These are phyloP conservation scores for Elaeis guineensis DNA, from an alignment of 176 grass and related monocot species.

Conservation along the genomic window DNA sequence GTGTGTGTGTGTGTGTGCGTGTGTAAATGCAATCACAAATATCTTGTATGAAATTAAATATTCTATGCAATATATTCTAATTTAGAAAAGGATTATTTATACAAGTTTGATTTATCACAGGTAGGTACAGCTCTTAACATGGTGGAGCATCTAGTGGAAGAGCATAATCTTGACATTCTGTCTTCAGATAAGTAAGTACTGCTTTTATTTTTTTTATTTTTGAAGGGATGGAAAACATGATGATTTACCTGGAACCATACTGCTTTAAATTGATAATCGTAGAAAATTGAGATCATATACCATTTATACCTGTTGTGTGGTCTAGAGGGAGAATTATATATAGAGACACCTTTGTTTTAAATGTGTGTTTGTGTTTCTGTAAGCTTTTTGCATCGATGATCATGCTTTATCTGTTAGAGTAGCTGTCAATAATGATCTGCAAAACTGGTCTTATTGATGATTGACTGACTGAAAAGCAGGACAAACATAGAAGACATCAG, in stretches of 20 bases:
- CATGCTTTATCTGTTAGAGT: constrained; percentile 15
- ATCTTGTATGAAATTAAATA: no score
- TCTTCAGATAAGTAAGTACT: constrained; percentile 52
- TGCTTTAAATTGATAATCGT: no score
- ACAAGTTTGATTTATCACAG: constrained; percentile 10
- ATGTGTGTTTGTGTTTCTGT: not conserved
- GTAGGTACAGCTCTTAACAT: constrained; percentile 35
- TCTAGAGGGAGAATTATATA: no score
- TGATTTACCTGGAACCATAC: no score
- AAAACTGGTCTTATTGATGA: constrained; percentile 12
- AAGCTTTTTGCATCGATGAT: not conserved
- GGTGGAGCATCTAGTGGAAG: constrained; percentile 44
- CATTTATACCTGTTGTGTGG: no score
- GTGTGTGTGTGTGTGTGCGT: no score
- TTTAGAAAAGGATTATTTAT: no score
- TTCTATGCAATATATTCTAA: no score
- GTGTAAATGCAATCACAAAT: no score
- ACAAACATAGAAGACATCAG: constrained; percentile 33
- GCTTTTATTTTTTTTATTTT: not conserved
- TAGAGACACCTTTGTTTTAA: no score
- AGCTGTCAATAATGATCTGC: not conserved
- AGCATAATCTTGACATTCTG: constrained; percentile 41
- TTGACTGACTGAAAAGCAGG: constrained; percentile 24
- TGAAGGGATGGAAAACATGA: no score
- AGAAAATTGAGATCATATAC: no score